Evolutionary conservation across 208 protist species (phyloP).

Genomic region (Leishmania lainsoni): DNA sequence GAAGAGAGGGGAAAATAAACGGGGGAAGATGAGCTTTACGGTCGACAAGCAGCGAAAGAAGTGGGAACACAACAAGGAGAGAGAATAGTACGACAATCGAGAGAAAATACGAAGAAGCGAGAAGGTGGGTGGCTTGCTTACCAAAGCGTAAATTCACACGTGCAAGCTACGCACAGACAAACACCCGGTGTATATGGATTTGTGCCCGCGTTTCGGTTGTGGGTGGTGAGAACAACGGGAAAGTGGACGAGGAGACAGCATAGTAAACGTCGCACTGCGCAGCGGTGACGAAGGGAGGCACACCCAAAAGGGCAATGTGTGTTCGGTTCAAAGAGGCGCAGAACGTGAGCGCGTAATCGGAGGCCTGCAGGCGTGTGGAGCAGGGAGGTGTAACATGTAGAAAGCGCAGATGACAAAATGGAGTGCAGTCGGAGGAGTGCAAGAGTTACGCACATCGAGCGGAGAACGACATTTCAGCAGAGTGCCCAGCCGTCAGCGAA

Average conservation of each 20-base stretch:
- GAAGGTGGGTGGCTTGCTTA: not conserved
- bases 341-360: not conserved
- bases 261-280: not conserved
- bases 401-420: not conserved
- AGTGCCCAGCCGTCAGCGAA: not conserved
- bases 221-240: not conserved
- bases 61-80: not conserved
- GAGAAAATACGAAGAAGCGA: not conserved
- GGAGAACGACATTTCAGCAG: not conserved
- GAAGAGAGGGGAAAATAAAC: not conserved
- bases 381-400: not conserved
- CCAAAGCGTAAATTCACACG: not conserved
- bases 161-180: not conserved
- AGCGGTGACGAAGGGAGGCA: not conserved
- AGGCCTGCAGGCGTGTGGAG: not conserved
- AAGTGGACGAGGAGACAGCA: not conserved
- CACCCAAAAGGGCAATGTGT: not conserved
- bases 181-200: not conserved
- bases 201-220: not conserved
- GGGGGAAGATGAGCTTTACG: conserved; percentile 1
- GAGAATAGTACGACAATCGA: not conserved
- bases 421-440: not conserved
- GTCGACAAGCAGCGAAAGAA: not conserved
- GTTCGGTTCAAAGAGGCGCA: not conserved
- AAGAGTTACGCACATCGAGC: not conserved